phyloP scores from a whole-genome alignment of 345 rosid species.

The Brassica nigra region DNA sequence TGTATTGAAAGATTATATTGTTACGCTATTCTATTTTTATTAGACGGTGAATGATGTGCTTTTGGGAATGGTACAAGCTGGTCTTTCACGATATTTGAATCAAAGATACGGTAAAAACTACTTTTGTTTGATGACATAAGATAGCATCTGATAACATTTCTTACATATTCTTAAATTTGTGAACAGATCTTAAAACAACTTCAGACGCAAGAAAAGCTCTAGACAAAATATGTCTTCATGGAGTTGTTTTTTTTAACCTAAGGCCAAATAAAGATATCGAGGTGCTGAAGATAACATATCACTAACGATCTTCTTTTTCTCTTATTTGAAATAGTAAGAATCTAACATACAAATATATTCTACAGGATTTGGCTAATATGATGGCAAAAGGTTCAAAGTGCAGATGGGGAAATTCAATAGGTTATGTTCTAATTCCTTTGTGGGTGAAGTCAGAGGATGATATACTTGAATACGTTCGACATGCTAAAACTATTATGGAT shows the following conservation, averaged over 20 bases:
- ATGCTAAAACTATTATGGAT: no score
- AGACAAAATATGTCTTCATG: neutral
- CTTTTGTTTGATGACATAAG: neutral
- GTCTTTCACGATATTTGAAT: neutral
- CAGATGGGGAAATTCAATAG: no score
- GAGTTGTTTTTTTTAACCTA: slow-evolving; percentile 36
- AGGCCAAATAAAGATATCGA: slow-evolving; percentile 54
- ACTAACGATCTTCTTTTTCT: slow-evolving; percentile 29
- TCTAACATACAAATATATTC: no score
- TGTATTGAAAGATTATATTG: no score
- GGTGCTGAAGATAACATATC: slow-evolving; percentile 47
- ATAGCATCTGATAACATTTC: no score
- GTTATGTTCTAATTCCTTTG: no score
- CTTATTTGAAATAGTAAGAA: neutral
- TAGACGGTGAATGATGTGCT: slow-evolving; percentile 73
- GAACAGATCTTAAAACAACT: neutral
- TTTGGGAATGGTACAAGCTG: slow-evolving; percentile 53
- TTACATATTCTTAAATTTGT: no score
- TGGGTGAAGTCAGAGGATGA: no score
- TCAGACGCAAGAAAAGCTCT: neutral
- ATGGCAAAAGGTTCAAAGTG: no score
- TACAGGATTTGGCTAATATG: no score
- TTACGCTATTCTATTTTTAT: neutral
- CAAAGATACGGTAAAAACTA: neutral
- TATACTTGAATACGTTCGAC: no score